A percentile compares a stretch with the other conserved stretches of the same genome.
phyloP scores from a whole-genome alignment of 2,329 filamentous ascomycete species.

The Cryoendolithus antarcticus region DNA sequence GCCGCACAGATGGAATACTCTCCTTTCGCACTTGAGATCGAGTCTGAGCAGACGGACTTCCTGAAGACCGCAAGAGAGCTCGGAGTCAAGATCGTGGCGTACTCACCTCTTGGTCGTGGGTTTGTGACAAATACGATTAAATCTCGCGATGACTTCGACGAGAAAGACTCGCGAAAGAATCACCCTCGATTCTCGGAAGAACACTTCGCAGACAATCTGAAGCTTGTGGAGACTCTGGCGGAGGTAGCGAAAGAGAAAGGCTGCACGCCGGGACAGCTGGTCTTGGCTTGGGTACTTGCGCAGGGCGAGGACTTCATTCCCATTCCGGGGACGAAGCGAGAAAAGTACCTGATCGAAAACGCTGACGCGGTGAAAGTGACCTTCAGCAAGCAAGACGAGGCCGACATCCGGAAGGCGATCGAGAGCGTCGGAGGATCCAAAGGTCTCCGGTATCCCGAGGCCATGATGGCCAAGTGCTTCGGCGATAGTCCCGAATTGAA shows the following conservation, averaged over 20 bases:
- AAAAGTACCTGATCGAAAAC: constrained; percentile 36
- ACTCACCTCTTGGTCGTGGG: constrained; percentile 54
- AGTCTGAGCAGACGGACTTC: constrained; percentile 24
- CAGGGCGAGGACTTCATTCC: constrained; percentile 51
- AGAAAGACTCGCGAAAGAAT: constrained; percentile 33
- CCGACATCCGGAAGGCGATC: constrained; percentile 24
- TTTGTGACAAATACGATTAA: constrained; percentile 40
- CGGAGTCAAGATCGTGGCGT: constrained; percentile 55
- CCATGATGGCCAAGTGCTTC: constrained; percentile 17
- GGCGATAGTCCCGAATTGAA: constrained; percentile 13
- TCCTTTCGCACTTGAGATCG: constrained; percentile 23
- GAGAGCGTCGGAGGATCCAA: constrained; percentile 21
- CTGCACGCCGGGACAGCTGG: constrained; percentile 51
- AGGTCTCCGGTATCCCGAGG: constrained; percentile 29
- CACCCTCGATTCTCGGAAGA: constrained; percentile 51
- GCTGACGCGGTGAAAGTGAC: constrained; percentile 24
- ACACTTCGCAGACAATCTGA: constrained; percentile 53
- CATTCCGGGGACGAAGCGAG: constrained; percentile 50
- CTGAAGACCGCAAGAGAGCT: constrained; percentile 36
- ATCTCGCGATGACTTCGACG: constrained; percentile 33
- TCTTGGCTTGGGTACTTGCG: constrained; percentile 49
- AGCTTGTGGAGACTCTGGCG: constrained; percentile 48
- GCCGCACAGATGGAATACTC: constrained; percentile 45
- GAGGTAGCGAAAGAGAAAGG: constrained; percentile 47
- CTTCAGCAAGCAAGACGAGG: constrained; percentile 24